Conservation (phyloP, 139 green algal species). For the Edaphochlamys debaryana region DNA sequence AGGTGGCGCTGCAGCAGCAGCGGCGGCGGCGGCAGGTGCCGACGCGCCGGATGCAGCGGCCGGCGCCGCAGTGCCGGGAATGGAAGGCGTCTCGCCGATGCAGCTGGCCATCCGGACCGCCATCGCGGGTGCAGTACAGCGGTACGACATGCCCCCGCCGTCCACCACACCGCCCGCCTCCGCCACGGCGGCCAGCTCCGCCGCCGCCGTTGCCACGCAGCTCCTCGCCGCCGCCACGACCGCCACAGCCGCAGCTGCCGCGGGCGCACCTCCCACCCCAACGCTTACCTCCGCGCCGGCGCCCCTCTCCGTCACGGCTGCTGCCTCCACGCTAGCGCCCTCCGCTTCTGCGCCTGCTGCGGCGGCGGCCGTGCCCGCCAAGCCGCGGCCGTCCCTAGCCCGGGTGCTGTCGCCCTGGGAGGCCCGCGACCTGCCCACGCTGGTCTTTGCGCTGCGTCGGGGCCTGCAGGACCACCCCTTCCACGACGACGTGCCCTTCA, state of each 20-base stretch:
- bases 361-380: not conserved
- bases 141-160: slow-evolving; percentile 20
- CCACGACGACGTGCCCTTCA: slow-evolving; percentile 29
- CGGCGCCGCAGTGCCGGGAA: not conserved
- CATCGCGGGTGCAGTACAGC: not conserved
- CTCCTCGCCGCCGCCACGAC: not conserved
- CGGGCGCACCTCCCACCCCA: not conserved
- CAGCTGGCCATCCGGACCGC: slow-evolving; percentile 29
- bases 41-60: not conserved
- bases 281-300: too few species aligned
- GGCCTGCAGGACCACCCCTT: slow-evolving; percentile 8
- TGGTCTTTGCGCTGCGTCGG: slow-evolving; percentile 5
- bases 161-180: not conserved
- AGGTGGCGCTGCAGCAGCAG: not conserved
- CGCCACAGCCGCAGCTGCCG: not conserved
- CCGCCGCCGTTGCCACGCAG: not conserved
- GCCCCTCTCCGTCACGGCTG: too few species aligned
- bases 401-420: slow-evolving; percentile 20
- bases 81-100: not conserved
- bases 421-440: slow-evolving; percentile 12
- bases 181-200: not conserved
- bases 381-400: not conserved
- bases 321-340: not conserved
- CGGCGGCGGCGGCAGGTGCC: not conserved
- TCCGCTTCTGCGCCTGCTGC: too few species aligned